Percentiles rank a stretch among this genome's conserved stretches.
phyloP scores from a whole-genome alignment of 768 basidiomycete species.

The Trametes cingulata region DNA sequence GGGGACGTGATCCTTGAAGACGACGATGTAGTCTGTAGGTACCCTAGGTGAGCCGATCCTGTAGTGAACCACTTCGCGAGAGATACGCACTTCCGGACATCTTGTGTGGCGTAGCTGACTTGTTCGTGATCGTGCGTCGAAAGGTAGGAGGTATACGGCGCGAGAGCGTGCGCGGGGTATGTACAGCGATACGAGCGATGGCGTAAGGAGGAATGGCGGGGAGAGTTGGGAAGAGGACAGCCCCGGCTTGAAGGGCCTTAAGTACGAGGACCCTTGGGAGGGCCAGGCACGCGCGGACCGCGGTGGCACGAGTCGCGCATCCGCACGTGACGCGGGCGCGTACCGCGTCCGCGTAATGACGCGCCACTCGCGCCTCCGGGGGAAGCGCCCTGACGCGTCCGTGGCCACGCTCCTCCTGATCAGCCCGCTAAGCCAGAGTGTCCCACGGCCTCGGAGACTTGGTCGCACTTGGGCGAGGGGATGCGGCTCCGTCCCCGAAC shows the following conservation, averaged over 20 bases:
- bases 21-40: constrained; percentile 52
- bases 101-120: neutral
- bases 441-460: no score
- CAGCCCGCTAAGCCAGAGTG: no score
- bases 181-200: neutral
- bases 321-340: constrained; percentile 4
- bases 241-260: neutral
- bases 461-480: neutral
- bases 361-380: constrained; percentile 5
- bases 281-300: constrained; percentile 13
- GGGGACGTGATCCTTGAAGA: constrained; percentile 51
- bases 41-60: neutral
- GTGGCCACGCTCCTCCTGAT: no score
- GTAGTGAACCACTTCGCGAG: neutral
- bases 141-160: neutral
- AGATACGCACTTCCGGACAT: constrained; percentile 28
- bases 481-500: constrained; percentile 1
- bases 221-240: neutral
- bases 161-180: constrained; percentile 1
- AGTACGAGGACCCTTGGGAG: neutral
- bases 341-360: constrained; percentile 12
- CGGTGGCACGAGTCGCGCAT: constrained; percentile 1
- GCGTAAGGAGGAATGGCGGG: neutral
- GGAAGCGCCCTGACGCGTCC: neutral
- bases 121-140: constrained; percentile 4